A percentile compares a stretch with the other conserved stretches of the same genome.
phyloP scores from a whole-genome alignment of 495 filamentous ascomycete species.

The Emericellopsis terricola region DNA sequence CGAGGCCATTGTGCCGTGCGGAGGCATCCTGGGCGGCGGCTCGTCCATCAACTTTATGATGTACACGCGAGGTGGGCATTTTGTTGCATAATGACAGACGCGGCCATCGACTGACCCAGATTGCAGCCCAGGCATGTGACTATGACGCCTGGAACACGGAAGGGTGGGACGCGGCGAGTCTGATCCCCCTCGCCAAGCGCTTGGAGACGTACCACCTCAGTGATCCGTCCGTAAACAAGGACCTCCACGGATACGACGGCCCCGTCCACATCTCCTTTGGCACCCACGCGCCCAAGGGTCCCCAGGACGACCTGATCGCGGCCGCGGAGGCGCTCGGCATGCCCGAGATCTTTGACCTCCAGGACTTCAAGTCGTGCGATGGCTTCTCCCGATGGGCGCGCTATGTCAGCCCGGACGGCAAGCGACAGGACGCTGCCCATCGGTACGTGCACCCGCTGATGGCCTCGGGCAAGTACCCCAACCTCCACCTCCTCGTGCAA shows the following conservation, averaged over 20 bases:
- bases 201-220: constrained; percentile 31
- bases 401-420: constrained; percentile 21
- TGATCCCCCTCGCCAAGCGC: constrained; percentile 35
- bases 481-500: constrained; percentile 33
- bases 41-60: constrained; percentile 43
- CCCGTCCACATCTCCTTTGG: constrained; percentile 31
- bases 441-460: constrained; percentile 26
- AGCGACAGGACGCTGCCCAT: constrained; percentile 26
- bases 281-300: constrained; percentile 9
- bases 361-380: constrained; percentile 19
- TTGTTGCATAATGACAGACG: background rate
- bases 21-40: constrained; percentile 39
- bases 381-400: constrained; percentile 16
- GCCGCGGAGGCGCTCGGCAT: constrained; percentile 24
- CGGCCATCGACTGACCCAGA: background rate
- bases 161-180: constrained; percentile 32
- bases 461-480: constrained; percentile 23
- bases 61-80: constrained; percentile 9
- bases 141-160: constrained; percentile 32
- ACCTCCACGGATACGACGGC: constrained; percentile 26
- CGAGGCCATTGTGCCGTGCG: constrained; percentile 28
- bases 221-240: constrained; percentile 7
- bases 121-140: constrained; percentile 21
- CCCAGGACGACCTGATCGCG: constrained; percentile 22
- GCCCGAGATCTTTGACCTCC: constrained; percentile 22